A percentile compares a stretch with the other conserved stretches of the same genome.
Evolutionary conservation across 805 yeast species (phyloP).

Genomic region (Lachancea sp.): DNA sequence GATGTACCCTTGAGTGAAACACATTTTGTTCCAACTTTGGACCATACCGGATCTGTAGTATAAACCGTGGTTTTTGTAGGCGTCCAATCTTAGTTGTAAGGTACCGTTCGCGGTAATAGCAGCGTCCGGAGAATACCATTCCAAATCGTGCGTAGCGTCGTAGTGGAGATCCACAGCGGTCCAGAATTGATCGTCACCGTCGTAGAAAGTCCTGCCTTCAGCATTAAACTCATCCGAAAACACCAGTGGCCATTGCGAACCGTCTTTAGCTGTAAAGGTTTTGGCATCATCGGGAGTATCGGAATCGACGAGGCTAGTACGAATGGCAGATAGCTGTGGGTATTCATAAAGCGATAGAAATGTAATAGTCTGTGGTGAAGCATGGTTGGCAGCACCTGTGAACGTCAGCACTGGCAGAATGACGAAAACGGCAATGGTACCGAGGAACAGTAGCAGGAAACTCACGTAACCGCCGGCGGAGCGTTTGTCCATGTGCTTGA

Average conservation of each 20-base stretch:
- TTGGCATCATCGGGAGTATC: conserved; percentile 51
- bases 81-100: conserved; percentile 65
- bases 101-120: conserved; percentile 71
- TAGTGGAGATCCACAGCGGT: conserved; percentile 78
- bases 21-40: conserved; percentile 86
- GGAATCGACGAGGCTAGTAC: conserved; percentile 51
- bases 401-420: conserved; percentile 79
- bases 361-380: conserved; percentile 28
- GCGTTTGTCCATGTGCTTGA: conserved; percentile 58
- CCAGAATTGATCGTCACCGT: conserved; percentile 90
- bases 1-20: conserved; percentile 77
- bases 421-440: conserved; percentile 62
- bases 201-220: conserved; percentile 85
- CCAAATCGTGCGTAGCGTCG: conserved; percentile 82
- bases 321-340: conserved; percentile 46
- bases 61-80: conserved; percentile 69
- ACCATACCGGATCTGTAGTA: conserved; percentile 87
- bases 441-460: conserved; percentile 49
- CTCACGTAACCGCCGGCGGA: conserved; percentile 60
- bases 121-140: conserved; percentile 95
- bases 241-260: conserved; percentile 66
- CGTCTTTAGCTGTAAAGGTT: conserved; percentile 50
- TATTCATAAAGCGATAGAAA: conserved; percentile 43
- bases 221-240: conserved; percentile 88
- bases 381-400: conserved; percentile 52